phyloP scores from a whole-genome alignment of 345 rosid species.

The Eucalyptus melliodora region DNA sequence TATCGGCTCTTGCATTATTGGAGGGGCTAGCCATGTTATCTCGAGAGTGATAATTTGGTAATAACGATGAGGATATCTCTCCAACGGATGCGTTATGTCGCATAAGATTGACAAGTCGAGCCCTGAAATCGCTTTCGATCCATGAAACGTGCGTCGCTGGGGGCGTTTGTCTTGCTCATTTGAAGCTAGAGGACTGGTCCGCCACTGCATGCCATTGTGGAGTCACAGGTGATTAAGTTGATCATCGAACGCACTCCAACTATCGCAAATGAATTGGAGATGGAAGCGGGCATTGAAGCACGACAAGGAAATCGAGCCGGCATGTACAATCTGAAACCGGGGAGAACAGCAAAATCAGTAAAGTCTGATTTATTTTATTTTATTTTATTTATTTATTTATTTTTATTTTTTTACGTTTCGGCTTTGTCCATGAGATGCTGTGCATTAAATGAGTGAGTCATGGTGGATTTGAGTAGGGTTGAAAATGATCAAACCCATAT shows the following conservation, averaged over 20 bases:
- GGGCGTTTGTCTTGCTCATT: neutral
- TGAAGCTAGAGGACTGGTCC: neutral
- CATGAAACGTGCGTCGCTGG: neutral
- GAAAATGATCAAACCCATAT: accelerated
- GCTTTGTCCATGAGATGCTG: no score
- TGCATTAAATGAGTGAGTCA: accelerated
- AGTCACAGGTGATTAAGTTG: neutral
- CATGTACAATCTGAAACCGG: accelerated
- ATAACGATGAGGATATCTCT: neutral
- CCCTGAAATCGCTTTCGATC: neutral
- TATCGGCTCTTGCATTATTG: neutral
- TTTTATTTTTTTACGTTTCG: accelerated
- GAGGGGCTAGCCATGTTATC: neutral
- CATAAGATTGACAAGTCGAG: neutral
- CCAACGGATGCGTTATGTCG: neutral
- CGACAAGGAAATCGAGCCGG: neutral
- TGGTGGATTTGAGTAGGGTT: accelerated
- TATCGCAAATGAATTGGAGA: neutral
- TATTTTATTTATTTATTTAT: no score
- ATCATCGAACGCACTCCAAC: neutral
- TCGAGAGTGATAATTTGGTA: neutral
- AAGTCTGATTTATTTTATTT: no score
- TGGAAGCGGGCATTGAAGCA: neutral
- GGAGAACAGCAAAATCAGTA: neutral
- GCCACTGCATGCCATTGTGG: neutral